A percentile compares a stretch with the other conserved stretches of the same genome.
These are phyloP conservation scores for Zasmidium citrigriseum DNA, from an alignment of 2,329 filamentous ascomycete species.

Conservation along the genomic window DNA sequence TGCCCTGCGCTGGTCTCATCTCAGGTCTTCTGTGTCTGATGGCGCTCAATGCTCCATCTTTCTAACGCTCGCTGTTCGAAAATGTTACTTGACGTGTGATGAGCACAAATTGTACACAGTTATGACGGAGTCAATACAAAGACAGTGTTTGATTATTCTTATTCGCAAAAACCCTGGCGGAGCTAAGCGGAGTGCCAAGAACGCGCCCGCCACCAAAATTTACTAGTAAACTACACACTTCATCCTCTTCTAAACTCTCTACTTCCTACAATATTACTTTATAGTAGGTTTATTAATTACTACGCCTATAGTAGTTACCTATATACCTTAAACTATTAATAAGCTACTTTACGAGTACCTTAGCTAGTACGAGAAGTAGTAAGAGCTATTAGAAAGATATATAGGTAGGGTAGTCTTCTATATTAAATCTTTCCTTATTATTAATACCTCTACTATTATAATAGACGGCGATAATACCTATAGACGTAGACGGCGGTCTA, in stretches of 20 bases:
- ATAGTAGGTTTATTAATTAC: background rate
- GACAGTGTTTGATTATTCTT: too few species aligned
- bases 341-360: background rate
- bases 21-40: slow-evolving; percentile 55
- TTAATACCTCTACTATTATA: background rate
- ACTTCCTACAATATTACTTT: too few species aligned
- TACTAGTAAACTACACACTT: too few species aligned
- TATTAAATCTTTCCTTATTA: background rate
- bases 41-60: slow-evolving; percentile 46
- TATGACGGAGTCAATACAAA: too few species aligned
- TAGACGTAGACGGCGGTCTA: too few species aligned
- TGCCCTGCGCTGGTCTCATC: slow-evolving; percentile 57
- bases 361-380: background rate
- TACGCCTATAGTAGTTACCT: background rate
- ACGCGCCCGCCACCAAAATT: too few species aligned
- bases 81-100: too few species aligned
- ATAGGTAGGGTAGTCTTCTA: background rate
- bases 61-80: slow-evolving; percentile 15
- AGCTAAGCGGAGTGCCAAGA: too few species aligned
- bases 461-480: too few species aligned
- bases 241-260: too few species aligned
- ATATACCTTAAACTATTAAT: background rate
- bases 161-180: too few species aligned
- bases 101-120: too few species aligned
- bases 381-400: background rate